Conservation (phyloP, 2,329 filamentous ascomycete genomes). For the Nigrospora osmanthi region DNA sequence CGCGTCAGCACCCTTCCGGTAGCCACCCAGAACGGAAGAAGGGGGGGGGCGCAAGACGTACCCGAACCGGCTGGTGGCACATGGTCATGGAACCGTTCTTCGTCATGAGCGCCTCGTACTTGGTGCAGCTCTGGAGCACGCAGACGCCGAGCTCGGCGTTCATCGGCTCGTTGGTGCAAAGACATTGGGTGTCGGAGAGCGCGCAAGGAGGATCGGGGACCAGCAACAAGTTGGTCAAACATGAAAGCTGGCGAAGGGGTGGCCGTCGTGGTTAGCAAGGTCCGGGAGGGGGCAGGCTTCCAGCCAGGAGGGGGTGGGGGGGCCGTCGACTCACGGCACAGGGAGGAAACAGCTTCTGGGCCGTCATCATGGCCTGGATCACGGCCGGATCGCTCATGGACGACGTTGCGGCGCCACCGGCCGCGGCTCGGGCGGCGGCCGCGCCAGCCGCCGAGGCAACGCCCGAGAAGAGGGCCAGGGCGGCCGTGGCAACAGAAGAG, state of each 20-base stretch:
- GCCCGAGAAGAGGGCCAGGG: not conserved
- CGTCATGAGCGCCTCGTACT: constrained; percentile 6
- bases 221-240: not conserved
- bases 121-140: constrained; percentile 2
- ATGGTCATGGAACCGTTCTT: constrained; percentile 7
- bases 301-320: no score
- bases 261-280: no score
- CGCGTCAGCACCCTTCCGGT: no score
- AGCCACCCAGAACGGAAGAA: no score
- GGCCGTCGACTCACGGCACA: constrained; percentile 2
- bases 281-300: no score
- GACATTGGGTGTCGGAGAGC: not conserved
- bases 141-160: not conserved
- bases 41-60: no score
- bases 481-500: not conserved
- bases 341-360: not conserved
- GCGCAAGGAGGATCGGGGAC: not conserved
- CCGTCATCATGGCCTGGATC: not conserved
- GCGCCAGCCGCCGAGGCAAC: not conserved
- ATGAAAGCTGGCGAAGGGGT: no score
- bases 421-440: not conserved
- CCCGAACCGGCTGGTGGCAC: constrained; percentile 5
- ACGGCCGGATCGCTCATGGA: no score
- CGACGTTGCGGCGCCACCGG: no score
- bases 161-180: not conserved